Evolutionary conservation across 2,329 filamentous ascomycete genomes (phyloP).

Genomic region (Clarireedia paspali): DNA sequence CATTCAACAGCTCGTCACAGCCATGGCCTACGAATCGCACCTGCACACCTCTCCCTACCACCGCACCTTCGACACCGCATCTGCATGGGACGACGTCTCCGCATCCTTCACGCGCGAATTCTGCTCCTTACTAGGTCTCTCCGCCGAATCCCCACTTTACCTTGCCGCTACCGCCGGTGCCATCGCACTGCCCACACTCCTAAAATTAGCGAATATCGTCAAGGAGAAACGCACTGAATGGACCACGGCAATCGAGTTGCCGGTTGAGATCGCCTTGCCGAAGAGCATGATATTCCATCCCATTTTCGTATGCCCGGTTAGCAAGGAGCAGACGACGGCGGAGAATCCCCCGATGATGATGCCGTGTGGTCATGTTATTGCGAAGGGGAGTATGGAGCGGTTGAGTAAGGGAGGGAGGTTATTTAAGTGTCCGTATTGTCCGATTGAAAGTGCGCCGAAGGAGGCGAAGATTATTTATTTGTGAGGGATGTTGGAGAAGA

Average conservation of each 20-base stretch:
- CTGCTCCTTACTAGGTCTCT: constrained; percentile 82
- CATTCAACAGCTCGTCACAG: constrained; percentile 72
- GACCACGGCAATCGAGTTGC: constrained; percentile 85
- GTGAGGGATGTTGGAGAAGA: constrained; percentile 11
- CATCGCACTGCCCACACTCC: constrained; percentile 79
- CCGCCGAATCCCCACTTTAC: constrained; percentile 87
- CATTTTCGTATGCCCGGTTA: constrained; percentile 96
- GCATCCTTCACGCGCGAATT: constrained; percentile 90
- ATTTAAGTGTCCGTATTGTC: constrained; percentile 90
- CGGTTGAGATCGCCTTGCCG: constrained; percentile 62
- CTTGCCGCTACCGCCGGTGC: constrained; percentile 87
- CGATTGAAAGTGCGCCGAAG: constrained; percentile 67
- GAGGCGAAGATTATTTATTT: constrained; percentile 48
- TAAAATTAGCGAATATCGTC: constrained; percentile 85
- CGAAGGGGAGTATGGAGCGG: constrained; percentile 71
- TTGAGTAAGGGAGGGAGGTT: constrained; percentile 73
- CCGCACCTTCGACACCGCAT: constrained; percentile 66
- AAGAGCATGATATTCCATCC: constrained; percentile 71
- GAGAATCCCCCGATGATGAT: constrained; percentile 95
- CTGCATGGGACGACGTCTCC: constrained; percentile 75
- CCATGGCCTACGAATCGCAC: constrained; percentile 73
- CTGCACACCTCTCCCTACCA: constrained; percentile 70
- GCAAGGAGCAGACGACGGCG: constrained; percentile 92
- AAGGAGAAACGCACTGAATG: constrained; percentile 87
- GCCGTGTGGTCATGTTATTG: constrained; percentile 90